Evolutionary conservation across 2,329 filamentous ascomycete species (phyloP).

Genomic region (Verticillium isaacii): DNA sequence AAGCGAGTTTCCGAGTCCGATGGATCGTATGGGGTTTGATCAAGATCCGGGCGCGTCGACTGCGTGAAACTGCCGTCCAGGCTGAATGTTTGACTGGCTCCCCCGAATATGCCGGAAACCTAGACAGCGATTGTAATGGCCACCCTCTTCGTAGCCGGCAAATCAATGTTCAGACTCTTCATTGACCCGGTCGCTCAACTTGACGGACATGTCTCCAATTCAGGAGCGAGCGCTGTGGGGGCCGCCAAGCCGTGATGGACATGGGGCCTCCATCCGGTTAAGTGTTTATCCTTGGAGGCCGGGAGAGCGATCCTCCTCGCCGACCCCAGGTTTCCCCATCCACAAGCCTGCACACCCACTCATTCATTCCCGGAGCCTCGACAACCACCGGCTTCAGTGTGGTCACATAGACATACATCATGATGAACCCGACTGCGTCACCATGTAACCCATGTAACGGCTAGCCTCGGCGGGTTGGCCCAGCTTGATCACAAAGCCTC

Average conservation of each 20-base stretch:
- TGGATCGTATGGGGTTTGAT: neutral
- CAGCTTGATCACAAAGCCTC: neutral
- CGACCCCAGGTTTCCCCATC: neutral
- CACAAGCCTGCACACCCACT: neutral
- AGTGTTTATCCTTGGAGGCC: neutral
- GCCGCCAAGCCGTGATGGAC: neutral
- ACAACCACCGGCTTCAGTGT: neutral
- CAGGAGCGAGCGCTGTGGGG: neutral
- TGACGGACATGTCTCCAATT: neutral
- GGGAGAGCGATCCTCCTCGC: neutral
- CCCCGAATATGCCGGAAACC: neutral
- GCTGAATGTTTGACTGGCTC: neutral
- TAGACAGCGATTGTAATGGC: neutral
- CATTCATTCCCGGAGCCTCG: neutral
- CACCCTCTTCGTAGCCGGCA: neutral
- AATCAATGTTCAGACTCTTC: slow-evolving; percentile 1
- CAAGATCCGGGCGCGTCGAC: neutral
- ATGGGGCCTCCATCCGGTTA: neutral
- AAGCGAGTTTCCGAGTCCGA: neutral
- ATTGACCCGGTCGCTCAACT: neutral
- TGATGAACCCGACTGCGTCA: neutral
- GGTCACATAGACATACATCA: neutral
- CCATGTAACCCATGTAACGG: neutral
- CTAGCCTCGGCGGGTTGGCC: neutral
- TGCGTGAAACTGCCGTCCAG: neutral